Conservation (phyloP, 1,139 yeast genomes). For the Kodamaea alishanica region DNA sequence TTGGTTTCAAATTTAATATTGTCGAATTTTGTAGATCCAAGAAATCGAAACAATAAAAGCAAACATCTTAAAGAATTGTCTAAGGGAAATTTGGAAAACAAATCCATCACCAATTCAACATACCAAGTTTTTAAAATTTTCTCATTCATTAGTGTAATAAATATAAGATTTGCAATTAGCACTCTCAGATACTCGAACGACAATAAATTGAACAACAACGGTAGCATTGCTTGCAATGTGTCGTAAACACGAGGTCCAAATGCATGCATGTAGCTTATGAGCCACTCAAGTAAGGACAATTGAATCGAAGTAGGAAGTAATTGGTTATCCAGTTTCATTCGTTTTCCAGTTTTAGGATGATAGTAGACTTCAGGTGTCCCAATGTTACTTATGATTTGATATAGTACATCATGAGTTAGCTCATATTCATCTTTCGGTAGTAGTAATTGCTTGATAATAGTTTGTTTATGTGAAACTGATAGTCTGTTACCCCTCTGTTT, state of each 20-base stretch:
- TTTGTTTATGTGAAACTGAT: conserved; percentile 8
- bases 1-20: not conserved
- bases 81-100: conserved; percentile 31
- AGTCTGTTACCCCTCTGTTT: not conserved
- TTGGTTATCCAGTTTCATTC: conserved; percentile 16
- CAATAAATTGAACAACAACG: conserved; percentile 39
- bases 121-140: conserved; percentile 39
- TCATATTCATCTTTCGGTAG: conserved; percentile 11
- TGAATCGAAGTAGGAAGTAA: conserved; percentile 23
- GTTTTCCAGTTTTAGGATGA: conserved; percentile 20
- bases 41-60: conserved; percentile 22
- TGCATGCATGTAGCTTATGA: conserved; percentile 25
- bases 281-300: conserved; percentile 29
- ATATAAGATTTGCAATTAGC: conserved; percentile 40
- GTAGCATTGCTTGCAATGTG: conserved; percentile 18
- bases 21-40: conserved; percentile 3
- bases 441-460: conserved; percentile 10
- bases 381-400: conserved; percentile 24
- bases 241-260: conserved; percentile 21
- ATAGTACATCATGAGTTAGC: conserved; percentile 14
- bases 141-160: conserved; percentile 28
- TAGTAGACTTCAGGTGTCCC: conserved; percentile 30
- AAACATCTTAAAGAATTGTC: conserved; percentile 29
- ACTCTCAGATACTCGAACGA: conserved; percentile 43
- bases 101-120: conserved; percentile 30